These are phyloP conservation scores for Basidiobolus heterosporus DNA, from an alignment of 371 early-diverging fungal species.

Conservation along the genomic window DNA sequence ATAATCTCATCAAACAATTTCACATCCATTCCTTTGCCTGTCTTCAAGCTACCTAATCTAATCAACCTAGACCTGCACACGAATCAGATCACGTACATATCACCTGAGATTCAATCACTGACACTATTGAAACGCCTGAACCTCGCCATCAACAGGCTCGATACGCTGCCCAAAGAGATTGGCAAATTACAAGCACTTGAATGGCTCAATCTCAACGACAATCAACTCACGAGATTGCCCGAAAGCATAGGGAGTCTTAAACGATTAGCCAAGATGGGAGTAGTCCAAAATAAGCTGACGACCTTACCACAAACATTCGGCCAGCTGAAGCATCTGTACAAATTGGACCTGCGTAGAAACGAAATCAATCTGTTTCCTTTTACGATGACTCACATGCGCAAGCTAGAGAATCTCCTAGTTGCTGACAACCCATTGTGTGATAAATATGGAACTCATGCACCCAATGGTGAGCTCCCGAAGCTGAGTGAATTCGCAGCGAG, in stretches of 20 bases:
- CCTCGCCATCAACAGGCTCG: slow-evolving; percentile 39
- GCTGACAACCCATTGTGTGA: no score
- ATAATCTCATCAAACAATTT: slow-evolving; percentile 38
- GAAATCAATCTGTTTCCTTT: slow-evolving; percentile 24
- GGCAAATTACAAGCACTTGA: slow-evolving; percentile 28
- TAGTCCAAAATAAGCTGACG: slow-evolving; percentile 42
- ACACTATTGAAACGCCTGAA: slow-evolving; percentile 31
- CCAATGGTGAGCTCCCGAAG: no score
- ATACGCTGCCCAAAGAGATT: slow-evolving; percentile 29
- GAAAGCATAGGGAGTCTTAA: slow-evolving; percentile 25
- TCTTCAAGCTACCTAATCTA: slow-evolving; percentile 21
- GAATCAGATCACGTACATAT: slow-evolving; percentile 23
- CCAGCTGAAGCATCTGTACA: slow-evolving; percentile 18
- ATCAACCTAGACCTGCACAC: slow-evolving; percentile 45
- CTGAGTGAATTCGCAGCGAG: no score
- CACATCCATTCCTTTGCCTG: slow-evolving; percentile 18
- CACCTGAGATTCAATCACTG: slow-evolving; percentile 16
- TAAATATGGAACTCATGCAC: no score
- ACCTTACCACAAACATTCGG: slow-evolving; percentile 26
- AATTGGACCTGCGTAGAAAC: slow-evolving; percentile 33
- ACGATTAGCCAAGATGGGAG: slow-evolving; percentile 43
- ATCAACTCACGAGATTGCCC: slow-evolving; percentile 32
- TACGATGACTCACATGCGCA: slow-evolving; percentile 14
- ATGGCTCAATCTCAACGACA: slow-evolving; percentile 60
- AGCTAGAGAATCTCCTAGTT: no score